Percentiles rank a stretch among this genome's conserved stretches.
Conservation (phyloP, 495 filamentous ascomycete genomes). For the Hypoxylon lienhwacheense region DNA sequence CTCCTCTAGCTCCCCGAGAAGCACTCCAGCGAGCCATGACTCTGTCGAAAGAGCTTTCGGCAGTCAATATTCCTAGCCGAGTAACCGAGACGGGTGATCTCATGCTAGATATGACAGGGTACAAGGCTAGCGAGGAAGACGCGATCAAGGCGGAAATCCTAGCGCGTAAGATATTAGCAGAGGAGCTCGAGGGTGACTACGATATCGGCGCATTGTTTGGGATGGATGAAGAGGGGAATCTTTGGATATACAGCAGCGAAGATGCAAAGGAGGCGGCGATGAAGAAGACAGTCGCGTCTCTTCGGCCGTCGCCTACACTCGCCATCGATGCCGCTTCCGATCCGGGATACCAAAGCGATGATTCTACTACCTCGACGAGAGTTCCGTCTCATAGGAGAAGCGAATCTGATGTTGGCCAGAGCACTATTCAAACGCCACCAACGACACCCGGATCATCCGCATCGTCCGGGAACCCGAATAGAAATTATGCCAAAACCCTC, state of each 20-base stretch:
- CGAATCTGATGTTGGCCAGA: slow-evolving; percentile 69
- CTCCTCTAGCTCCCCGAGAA: slow-evolving; percentile 70
- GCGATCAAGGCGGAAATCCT: slow-evolving; percentile 86
- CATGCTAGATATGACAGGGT: slow-evolving; percentile 97
- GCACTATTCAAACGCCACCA: slow-evolving; percentile 72
- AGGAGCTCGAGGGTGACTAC: slow-evolving; percentile 92
- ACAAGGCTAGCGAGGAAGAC: slow-evolving; percentile 91
- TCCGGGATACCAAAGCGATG: slow-evolving; percentile 90
- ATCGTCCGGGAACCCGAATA: slow-evolving; percentile 64
- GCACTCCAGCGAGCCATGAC: slow-evolving; percentile 81
- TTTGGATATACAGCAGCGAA: slow-evolving; percentile 98
- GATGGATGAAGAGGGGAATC: slow-evolving; percentile 89
- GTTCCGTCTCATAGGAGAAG: slow-evolving; percentile 52
- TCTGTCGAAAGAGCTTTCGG: slow-evolving; percentile 82
- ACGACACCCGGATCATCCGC: slow-evolving; percentile 65
- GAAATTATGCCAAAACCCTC: slow-evolving; percentile 95
- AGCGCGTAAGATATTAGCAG: slow-evolving; percentile 91
- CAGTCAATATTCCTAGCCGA: slow-evolving; percentile 88
- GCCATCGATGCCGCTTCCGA: slow-evolving; percentile 81
- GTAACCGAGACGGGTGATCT: slow-evolving; percentile 93
- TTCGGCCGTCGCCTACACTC: slow-evolving; percentile 52
- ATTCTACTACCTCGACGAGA: slow-evolving; percentile 38
- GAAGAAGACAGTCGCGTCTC: slow-evolving; percentile 50
- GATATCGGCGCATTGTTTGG: slow-evolving; percentile 96
- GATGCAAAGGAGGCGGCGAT: slow-evolving; percentile 83